A percentile compares a stretch with the other conserved stretches of the same genome.
Evolutionary conservation across 108 stramenopile species (phyloP).

Genomic region (Skeletonema menzelii): DNA sequence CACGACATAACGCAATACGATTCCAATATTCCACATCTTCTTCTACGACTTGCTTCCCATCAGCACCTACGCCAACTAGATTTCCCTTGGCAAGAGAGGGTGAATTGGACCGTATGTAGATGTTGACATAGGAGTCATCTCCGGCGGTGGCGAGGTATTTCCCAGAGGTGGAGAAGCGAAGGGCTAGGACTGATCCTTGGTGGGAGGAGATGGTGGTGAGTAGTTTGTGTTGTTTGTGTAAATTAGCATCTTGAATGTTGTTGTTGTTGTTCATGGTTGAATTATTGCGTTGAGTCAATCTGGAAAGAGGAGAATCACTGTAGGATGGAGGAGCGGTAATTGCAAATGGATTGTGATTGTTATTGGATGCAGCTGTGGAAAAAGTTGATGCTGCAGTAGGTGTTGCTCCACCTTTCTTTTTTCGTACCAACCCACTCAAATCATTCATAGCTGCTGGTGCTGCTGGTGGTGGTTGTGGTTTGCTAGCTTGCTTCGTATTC

Average conservation of each 20-base stretch:
- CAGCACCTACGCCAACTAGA: constrained; percentile 26
- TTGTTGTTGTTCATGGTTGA: constrained; percentile 12
- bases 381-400: background rate
- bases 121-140: constrained; percentile 81
- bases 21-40: constrained; percentile 78
- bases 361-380: background rate
- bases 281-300: background rate
- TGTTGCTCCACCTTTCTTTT: constrained; percentile 58
- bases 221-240: constrained; percentile 47
- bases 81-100: constrained; percentile 49
- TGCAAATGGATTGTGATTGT: constrained; percentile 5
- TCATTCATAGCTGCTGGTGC: constrained; percentile 54
- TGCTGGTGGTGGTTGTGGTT: constrained; percentile 1
- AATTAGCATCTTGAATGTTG: background rate
- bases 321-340: background rate
- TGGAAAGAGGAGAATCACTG: constrained; percentile 1
- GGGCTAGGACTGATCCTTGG: constrained; percentile 78
- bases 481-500: constrained; percentile 9
- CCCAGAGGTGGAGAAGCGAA: constrained; percentile 76
- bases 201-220: constrained; percentile 79
- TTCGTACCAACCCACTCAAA: constrained; percentile 65
- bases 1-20: constrained; percentile 82
- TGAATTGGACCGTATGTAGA: constrained; percentile 53
- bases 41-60: constrained; percentile 11
- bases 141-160: constrained; percentile 82